These are phyloP conservation scores for Hypoxylon sp. DNA, from an alignment of 2,329 filamentous ascomycete genomes.

Conservation along the genomic window DNA sequence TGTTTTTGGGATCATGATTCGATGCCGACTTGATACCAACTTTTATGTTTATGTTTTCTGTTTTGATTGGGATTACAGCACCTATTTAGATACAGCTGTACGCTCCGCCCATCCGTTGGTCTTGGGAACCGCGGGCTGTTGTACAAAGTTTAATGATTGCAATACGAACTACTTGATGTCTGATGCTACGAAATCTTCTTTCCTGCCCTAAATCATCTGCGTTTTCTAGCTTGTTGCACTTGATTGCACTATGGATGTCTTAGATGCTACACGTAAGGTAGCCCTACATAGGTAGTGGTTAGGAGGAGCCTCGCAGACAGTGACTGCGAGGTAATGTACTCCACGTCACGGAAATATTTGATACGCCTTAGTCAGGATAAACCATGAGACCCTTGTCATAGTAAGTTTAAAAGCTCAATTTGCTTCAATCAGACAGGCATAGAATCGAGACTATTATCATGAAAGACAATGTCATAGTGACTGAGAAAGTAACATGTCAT, in stretches of 20 bases:
- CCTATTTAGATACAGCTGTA: slow-evolving; percentile 19
- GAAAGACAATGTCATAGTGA: not conserved
- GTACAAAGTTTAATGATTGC: slow-evolving; percentile 19
- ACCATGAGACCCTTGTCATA: not conserved
- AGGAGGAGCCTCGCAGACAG: not conserved
- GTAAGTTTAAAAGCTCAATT: not conserved
- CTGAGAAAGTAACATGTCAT: not conserved
- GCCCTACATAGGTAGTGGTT: too few relatives aligned
- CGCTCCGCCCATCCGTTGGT: not conserved
- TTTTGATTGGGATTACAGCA: slow-evolving; percentile 16
- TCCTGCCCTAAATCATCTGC: too few relatives aligned
- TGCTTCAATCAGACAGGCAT: not conserved
- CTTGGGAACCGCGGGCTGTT: slow-evolving; percentile 7
- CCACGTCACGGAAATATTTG: not conserved
- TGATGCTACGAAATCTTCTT: not conserved
- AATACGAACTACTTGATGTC: slow-evolving; percentile 1
- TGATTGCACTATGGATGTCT: not conserved
- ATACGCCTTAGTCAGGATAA: not conserved
- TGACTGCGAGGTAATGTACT: not conserved
- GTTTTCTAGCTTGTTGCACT: not conserved
- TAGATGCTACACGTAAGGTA: not conserved
- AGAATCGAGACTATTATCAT: not conserved
- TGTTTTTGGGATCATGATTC: slow-evolving; percentile 23
- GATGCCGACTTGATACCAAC: slow-evolving; percentile 30
- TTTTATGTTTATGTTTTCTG: slow-evolving; percentile 14